Base-by-base conservation (phyloP, 768 basidiomycete species). In the Tricholoma furcatifolium region DNA sequence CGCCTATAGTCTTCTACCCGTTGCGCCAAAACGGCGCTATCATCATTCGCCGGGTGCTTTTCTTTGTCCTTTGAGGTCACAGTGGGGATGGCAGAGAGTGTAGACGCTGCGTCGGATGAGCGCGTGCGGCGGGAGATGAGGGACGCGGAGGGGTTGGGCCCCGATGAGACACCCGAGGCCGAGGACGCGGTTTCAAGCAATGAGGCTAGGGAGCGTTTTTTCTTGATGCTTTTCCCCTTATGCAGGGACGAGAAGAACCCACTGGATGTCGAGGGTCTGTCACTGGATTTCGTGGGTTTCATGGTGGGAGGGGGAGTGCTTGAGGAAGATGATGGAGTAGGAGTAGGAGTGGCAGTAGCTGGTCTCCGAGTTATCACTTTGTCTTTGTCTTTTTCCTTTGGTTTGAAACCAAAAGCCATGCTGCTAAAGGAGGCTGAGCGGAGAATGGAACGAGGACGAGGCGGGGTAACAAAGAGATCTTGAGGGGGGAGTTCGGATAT, bases 381-480 rank as follows among this genome's bases (percentile, higher is more conserved):
- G 5, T 43, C 36, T 21, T 43, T 45, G 15, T 30, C 49, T n/a
- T 53, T 54, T 36, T 62, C 60, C 54, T 65, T 73, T 34, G 60
- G 65, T 58, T 67, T 72, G 57, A 73, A 69, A 41, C 62, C 59
- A 43, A 75, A 66, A 27, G 71, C 70, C 72, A 77, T 73, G 65
- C 55, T 69, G 53, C 27, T 27, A 27, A 67, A 56, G n/a, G 71
- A 70, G 7, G 65, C 59, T 39, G 70, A 59, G 56, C 67, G 64
- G 36, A 64, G 63, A 45, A 71, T 54, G 21, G 59, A 64, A 31
- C 55, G 62, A 23, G 56, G 57, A 44, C 53, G 59, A 38, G 41
- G 40, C 4, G 27, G 27, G 7, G 27, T 27, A 46, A 56, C 54
- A 51, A 52, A 47, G 34, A 40, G 38, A 42, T 58, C 47, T 43